Conservation (phyloP, 1,139 yeast species). For the Candida frijolesensis region DNA sequence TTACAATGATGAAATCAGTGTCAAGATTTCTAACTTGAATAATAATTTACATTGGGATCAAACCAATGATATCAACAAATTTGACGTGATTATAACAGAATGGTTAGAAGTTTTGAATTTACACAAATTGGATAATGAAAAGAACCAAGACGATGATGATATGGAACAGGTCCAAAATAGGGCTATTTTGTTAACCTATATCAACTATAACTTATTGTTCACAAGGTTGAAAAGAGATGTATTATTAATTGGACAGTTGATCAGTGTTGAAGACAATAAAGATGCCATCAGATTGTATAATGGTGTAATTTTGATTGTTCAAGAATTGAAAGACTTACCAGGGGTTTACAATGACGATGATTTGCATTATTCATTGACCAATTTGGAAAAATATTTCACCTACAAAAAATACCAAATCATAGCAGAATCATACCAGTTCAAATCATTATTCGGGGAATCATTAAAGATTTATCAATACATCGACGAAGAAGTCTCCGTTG, state of each 20-base stretch:
- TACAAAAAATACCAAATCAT: conserved; percentile 46
- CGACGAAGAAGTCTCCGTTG: conserved; percentile 18
- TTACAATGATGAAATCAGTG: conserved; percentile 72
- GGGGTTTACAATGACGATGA: conserved; percentile 90
- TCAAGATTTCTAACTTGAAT: conserved; percentile 50
- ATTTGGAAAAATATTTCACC: conserved; percentile 49
- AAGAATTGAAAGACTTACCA: conserved; percentile 73
- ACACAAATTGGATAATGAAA: conserved; percentile 53
- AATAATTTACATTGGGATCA: conserved; percentile 29
- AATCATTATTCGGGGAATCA: conserved; percentile 52
- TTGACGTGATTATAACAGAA: conserved; percentile 34
- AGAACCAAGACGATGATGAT: conserved; percentile 46
- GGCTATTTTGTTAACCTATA: conserved; percentile 73
- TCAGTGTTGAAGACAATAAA: conserved; percentile 36
- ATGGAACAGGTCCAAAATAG: conserved; percentile 65
- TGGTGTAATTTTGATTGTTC: conserved; percentile 48
- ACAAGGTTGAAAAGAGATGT: conserved; percentile 75
- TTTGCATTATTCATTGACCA: conserved; percentile 54
- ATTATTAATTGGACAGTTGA: conserved; percentile 43
- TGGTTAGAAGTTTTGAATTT: conserved; percentile 45
- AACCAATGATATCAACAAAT: conserved; percentile 27
- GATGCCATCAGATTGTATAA: conserved; percentile 54
- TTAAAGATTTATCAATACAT: conserved; percentile 53
- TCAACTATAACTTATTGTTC: conserved; percentile 67
- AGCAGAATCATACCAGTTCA: conserved; percentile 51